Evolutionary conservation across 225 moss, liverwort and hornwort genomes (phyloP).

Genomic region (Antitrichia curtipendula): DNA sequence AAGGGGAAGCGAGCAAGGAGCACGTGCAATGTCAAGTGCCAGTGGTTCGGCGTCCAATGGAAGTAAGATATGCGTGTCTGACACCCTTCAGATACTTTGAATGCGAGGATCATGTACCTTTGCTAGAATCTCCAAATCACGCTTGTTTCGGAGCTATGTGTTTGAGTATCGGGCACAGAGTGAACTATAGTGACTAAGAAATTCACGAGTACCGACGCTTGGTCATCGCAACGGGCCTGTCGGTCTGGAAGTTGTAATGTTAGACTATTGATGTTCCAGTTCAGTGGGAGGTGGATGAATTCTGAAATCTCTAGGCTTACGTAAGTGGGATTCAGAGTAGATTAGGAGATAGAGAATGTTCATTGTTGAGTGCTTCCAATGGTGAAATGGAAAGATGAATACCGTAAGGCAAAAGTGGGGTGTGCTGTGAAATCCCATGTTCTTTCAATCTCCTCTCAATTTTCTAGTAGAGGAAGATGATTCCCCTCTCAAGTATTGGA

Average conservation of each 20-base stretch:
- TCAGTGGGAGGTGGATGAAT: neutral
- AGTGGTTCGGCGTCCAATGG: conserved; percentile 7
- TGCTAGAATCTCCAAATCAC: neutral
- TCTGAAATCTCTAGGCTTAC: neutral
- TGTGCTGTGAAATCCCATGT: neutral
- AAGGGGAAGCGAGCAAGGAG: neutral
- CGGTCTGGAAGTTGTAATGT: neutral
- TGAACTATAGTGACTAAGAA: neutral
- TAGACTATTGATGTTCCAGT: neutral
- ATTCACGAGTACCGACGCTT: neutral
- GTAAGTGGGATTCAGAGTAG: neutral
- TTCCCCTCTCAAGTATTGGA: neutral
- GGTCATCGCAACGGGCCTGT: neutral
- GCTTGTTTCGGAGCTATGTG: neutral
- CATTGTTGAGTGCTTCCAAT: neutral
- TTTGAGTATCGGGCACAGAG: neutral
- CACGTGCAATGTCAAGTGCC: conserved; percentile 16
- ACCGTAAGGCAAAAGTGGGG: neutral
- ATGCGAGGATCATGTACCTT: neutral
- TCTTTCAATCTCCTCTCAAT: neutral
- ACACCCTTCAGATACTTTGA: neutral
- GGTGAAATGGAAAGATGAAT: neutral
- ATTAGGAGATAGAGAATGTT: neutral
- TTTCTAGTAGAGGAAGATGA: neutral
- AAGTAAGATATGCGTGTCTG: neutral